phyloP scores from a whole-genome alignment of 2,329 filamentous ascomycete species.

The Penicillium nordicum region DNA sequence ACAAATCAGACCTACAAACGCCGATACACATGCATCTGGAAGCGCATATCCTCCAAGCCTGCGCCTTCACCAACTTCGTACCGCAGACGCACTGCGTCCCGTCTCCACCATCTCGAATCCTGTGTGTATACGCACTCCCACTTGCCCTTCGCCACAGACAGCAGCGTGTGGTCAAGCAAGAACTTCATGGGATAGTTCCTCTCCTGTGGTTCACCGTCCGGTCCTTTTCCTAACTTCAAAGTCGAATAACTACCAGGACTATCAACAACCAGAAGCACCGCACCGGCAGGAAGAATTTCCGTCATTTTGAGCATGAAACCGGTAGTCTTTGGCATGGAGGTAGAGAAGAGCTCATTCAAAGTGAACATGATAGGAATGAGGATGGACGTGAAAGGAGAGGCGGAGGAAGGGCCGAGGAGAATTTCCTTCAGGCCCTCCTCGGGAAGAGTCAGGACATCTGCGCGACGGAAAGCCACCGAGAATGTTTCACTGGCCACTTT shows the following conservation, averaged over 20 bases:
- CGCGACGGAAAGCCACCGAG: conserved; percentile 45
- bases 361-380: conserved; percentile 89
- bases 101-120: conserved; percentile 81
- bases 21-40: conserved; percentile 81
- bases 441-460: conserved; percentile 49
- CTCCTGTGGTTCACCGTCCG: conserved; percentile 41
- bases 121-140: conserved; percentile 76
- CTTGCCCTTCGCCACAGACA: conserved; percentile 46
- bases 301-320: conserved; percentile 70
- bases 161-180: conserved; percentile 78
- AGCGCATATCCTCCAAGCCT: conserved; percentile 88
- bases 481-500: conserved; percentile 14
- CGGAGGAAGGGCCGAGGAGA: conserved; percentile 14
- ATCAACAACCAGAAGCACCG: conserved; percentile 80
- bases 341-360: conserved; percentile 87
- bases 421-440: conserved; percentile 40
- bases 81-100: conserved; percentile 57
- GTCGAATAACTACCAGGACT: conserved; percentile 92
- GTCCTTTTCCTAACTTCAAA: conserved; percentile 60
- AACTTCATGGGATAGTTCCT: conserved; percentile 89
- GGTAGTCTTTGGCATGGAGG: conserved; percentile 71
- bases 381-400: conserved; percentile 29
- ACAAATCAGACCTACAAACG: conserved; percentile 26
- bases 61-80: conserved; percentile 90
- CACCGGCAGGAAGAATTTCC: conserved; percentile 53